Percentiles rank a stretch among this genome's conserved stretches.
Conservation (phyloP, 306 rosid species). For the Bauhinia variegata region DNA sequence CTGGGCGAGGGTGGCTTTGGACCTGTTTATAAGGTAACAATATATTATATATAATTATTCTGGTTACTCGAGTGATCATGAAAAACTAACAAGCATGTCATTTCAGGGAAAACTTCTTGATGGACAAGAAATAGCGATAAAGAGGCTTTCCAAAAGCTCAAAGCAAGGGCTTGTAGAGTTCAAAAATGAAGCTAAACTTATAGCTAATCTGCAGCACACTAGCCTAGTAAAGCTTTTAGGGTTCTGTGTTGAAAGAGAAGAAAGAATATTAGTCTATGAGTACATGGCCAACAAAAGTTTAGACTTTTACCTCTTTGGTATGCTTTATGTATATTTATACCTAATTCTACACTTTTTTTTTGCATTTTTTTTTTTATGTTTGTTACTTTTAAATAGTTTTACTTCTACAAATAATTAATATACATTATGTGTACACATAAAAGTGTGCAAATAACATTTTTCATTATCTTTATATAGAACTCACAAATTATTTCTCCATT, state of each 20-base stretch:
- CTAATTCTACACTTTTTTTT: too few relatives aligned
- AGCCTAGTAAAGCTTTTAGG: slow-evolving; percentile 29
- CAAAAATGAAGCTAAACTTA: slow-evolving; percentile 13
- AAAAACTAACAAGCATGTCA: not conserved
- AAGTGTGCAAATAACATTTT: too few relatives aligned
- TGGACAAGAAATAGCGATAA: slow-evolving; percentile 22
- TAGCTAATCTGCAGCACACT: slow-evolving; percentile 27
- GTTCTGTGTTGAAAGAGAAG: slow-evolving; percentile 23
- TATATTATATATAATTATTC: not conserved
- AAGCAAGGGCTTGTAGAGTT: slow-evolving; percentile 29
- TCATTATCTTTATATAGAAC: too few relatives aligned
- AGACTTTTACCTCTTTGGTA: slow-evolving; percentile 15
- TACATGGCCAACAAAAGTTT: slow-evolving; percentile 29
- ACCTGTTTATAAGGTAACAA: slow-evolving; percentile 40
- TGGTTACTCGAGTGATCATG: too few relatives aligned
- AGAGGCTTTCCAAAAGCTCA: slow-evolving; percentile 15
- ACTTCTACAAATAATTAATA: too few relatives aligned
- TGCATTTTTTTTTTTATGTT: too few relatives aligned
- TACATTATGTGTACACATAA: too few relatives aligned
- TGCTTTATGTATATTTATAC: too few relatives aligned
- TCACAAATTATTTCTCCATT: too few relatives aligned
- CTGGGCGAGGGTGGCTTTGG: slow-evolving; percentile 48
- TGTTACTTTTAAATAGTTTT: too few relatives aligned
- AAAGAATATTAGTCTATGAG: slow-evolving; percentile 19
- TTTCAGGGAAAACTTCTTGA: slow-evolving; percentile 21